These are phyloP conservation scores for Populus tomentosa DNA, from an alignment of 441 rosid species.

Conservation along the genomic window DNA sequence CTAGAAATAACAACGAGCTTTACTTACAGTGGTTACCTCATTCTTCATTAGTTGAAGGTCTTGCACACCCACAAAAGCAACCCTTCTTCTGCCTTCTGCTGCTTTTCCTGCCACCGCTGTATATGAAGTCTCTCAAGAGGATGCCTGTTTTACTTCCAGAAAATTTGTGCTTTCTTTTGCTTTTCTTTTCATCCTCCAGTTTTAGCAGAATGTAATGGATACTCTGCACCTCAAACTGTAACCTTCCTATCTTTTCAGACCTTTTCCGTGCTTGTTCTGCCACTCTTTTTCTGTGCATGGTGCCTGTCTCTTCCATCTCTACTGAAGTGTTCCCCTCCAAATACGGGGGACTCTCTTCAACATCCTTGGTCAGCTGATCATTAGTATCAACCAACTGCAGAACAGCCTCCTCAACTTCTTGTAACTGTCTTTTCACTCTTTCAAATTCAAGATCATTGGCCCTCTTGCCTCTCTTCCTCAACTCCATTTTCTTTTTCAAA, in stretches of 20 bases:
- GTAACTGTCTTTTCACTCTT: slow-evolving; percentile 50
- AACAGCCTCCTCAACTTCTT: slow-evolving; percentile 63
- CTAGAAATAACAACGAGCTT: slow-evolving; percentile 5
- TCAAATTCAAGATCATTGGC: slow-evolving; percentile 42
- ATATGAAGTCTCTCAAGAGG: slow-evolving; percentile 64
- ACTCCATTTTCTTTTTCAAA: slow-evolving; percentile 55
- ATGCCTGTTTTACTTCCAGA: slow-evolving; percentile 54
- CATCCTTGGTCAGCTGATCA: slow-evolving; percentile 45
- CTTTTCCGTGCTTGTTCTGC: slow-evolving; percentile 52
- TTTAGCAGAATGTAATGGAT: slow-evolving; percentile 53
- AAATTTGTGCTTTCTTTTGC: slow-evolving; percentile 40
- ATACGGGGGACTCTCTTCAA: slow-evolving; percentile 37
- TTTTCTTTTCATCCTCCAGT: slow-evolving; percentile 68
- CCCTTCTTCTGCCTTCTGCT: slow-evolving; percentile 48
- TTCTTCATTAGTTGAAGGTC: slow-evolving; percentile 36
- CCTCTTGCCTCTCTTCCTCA: slow-evolving; percentile 51
- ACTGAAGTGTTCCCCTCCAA: slow-evolving; percentile 18
- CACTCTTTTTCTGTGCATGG: slow-evolving; percentile 36
- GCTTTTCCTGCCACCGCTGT: slow-evolving; percentile 48
- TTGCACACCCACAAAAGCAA: slow-evolving; percentile 71
- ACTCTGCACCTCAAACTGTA: slow-evolving; percentile 76
- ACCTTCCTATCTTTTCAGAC: slow-evolving; percentile 69
- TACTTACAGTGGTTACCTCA: slow-evolving; percentile 12
- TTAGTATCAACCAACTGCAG: slow-evolving; percentile 48
- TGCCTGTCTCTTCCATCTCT: slow-evolving; percentile 34